A percentile compares a stretch with the other conserved stretches of the same genome.
phyloP scores from a whole-genome alignment of 2,329 filamentous ascomycete genomes.

The Samsoniella hepiali region DNA sequence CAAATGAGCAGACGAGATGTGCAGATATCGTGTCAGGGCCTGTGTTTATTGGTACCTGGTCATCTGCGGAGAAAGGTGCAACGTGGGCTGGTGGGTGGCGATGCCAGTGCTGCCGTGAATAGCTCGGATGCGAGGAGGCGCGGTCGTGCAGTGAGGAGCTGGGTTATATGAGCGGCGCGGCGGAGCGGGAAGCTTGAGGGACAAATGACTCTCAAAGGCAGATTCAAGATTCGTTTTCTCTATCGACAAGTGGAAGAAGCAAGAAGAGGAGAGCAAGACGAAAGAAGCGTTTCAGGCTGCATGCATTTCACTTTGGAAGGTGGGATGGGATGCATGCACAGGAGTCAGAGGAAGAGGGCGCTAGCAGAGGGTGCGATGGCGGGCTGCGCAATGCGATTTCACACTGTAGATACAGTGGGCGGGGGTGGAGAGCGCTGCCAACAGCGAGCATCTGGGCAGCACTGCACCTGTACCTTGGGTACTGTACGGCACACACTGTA shows the following conservation, averaged over 20 bases:
- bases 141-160: neutral
- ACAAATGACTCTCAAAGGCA: neutral
- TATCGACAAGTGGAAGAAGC: neutral
- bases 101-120: conserved; percentile 11
- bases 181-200: neutral
- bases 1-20: neutral
- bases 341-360: neutral
- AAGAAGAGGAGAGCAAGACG: neutral
- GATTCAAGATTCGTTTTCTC: neutral
- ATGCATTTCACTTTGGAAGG: conserved; percentile 10
- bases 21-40: neutral
- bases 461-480: too few species aligned
- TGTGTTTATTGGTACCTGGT: neutral
- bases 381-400: neutral
- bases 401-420: conserved; percentile 11
- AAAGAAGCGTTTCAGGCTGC: conserved; percentile 7
- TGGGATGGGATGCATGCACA: conserved; percentile 11
- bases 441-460: neutral
- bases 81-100: conserved; percentile 7
- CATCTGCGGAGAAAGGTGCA: neutral
- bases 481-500: conserved; percentile 9
- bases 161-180: neutral
- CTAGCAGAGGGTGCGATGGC: neutral
- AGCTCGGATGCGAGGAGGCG: neutral
- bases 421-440: neutral